These are phyloP conservation scores for Solanum arcanum DNA, from an alignment of 257 asterid species.

Conservation along the genomic window DNA sequence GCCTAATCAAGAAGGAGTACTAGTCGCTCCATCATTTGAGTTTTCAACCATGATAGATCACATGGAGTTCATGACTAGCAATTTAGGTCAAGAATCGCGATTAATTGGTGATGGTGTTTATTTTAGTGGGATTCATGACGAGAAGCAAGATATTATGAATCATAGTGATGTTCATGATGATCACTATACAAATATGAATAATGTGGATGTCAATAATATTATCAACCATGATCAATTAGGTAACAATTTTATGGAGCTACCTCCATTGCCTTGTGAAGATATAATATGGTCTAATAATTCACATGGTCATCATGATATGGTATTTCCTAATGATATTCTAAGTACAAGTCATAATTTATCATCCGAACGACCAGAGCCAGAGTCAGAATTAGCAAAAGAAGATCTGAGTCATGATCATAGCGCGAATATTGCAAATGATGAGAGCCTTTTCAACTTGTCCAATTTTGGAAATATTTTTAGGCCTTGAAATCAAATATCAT, in stretches of 20 bases:
- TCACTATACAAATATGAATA: background rate
- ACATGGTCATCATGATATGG: background rate
- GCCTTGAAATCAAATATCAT: slow-evolving; percentile 13
- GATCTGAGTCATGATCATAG: background rate
- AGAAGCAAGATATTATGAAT: background rate
- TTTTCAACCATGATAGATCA: slow-evolving; percentile 1
- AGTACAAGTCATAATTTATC: slow-evolving; percentile 1
- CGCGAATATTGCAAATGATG: background rate
- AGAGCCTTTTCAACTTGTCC: slow-evolving; percentile 20
- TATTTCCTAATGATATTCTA: slow-evolving; percentile 4
- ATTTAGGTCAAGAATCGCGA: slow-evolving; percentile 1
- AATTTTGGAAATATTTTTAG: slow-evolving; percentile 40
- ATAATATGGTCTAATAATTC: slow-evolving; percentile 31
- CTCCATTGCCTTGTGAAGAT: slow-evolving; percentile 38
- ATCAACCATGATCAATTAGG: background rate
- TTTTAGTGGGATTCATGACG: slow-evolving; percentile 11
- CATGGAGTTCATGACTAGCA: background rate
- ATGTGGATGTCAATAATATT: background rate
- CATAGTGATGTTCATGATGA: background rate
- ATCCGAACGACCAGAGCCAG: background rate
- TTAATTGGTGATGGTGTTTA: background rate
- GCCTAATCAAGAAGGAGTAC: background rate
- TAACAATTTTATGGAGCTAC: background rate
- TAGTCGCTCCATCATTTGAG: slow-evolving; percentile 2
- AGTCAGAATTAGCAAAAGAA: background rate